A percentile compares a stretch with the other conserved stretches of the same genome.
Conservation (phyloP, 176 grass and related monocot species). For the Urochloa ruziziensis region DNA sequence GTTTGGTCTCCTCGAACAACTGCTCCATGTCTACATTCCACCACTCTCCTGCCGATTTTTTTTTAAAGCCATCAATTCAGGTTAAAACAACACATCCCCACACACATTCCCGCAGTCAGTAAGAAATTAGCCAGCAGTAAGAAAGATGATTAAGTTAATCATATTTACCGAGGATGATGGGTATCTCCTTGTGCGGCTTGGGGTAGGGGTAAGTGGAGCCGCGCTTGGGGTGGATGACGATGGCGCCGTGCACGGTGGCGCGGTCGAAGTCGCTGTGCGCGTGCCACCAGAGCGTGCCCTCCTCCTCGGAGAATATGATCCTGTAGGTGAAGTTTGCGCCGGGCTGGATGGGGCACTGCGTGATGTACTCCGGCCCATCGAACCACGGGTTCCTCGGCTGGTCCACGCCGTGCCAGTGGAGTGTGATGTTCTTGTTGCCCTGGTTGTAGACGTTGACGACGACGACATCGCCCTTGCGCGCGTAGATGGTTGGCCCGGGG, state of each 20-base stretch:
- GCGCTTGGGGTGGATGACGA: constrained; percentile 58
- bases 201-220: constrained; percentile 40
- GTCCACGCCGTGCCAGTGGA: constrained; percentile 76
- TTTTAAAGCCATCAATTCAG: no score
- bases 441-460: constrained; percentile 65
- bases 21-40: constrained; percentile 7
- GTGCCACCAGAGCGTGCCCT: constrained; percentile 75
- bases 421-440: constrained; percentile 66
- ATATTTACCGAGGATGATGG: constrained; percentile 51
- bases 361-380: constrained; percentile 58
- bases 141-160: background rate
- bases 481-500: constrained; percentile 66
- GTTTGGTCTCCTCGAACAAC: background rate
- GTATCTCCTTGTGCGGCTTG: constrained; percentile 52
- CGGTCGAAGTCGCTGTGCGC: constrained; percentile 57
- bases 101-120: no score
- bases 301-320: constrained; percentile 46
- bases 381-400: constrained; percentile 60
- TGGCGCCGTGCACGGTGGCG: constrained; percentile 62
- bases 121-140: no score
- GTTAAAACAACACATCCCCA: no score
- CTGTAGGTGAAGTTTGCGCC: constrained; percentile 44
- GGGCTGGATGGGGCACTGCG: constrained; percentile 52
- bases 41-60: constrained; percentile 29
- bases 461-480: constrained; percentile 43